phyloP scores from a whole-genome alignment of 2,329 filamentous ascomycete genomes.

The Pseudocercospora fijiensis region DNA sequence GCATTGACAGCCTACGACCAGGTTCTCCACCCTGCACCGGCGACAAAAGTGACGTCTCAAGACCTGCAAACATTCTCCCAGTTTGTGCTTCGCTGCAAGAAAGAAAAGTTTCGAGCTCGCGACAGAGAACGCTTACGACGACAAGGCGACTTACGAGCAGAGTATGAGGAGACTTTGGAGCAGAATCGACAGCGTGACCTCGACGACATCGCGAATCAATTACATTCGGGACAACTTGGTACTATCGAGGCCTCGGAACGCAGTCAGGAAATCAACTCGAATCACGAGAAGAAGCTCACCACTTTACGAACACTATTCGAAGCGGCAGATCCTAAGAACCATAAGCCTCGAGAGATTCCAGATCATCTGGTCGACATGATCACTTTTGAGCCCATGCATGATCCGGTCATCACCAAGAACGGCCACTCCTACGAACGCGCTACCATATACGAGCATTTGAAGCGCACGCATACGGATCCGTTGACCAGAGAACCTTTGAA shows the following conservation, averaged over 20 bases:
- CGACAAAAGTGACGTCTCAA: conserved; percentile 48
- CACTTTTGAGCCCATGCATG: conserved; percentile 39
- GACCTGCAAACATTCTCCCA: conserved; percentile 56
- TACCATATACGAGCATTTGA: conserved; percentile 81
- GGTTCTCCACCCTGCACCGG: conserved; percentile 54
- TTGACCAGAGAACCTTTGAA: conserved; percentile 74
- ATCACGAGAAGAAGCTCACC: conserved; percentile 44
- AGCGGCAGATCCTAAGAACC: conserved; percentile 47
- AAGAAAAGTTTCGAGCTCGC: conserved; percentile 75
- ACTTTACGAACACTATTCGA: conserved; percentile 50
- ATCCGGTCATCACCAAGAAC: conserved; percentile 66
- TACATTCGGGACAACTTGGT: conserved; percentile 42
- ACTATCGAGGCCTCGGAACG: conserved; percentile 50
- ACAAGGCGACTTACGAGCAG: conserved; percentile 58
- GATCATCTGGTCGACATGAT: conserved; percentile 72
- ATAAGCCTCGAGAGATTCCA: conserved; percentile 59
- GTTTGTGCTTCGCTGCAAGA: conserved; percentile 77
- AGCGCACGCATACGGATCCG: conserved; percentile 72
- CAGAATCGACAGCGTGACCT: conserved; percentile 49
- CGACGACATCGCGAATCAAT: conserved; percentile 30
- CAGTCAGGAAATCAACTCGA: conserved; percentile 45
- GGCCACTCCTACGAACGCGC: conserved; percentile 88
- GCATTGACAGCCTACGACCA: conserved; percentile 69
- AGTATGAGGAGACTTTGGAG: conserved; percentile 57
- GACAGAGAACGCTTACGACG: conserved; percentile 63